Evolutionary conservation across 208 protist species (phyloP).

Genomic region (Leishmania turanica): DNA sequence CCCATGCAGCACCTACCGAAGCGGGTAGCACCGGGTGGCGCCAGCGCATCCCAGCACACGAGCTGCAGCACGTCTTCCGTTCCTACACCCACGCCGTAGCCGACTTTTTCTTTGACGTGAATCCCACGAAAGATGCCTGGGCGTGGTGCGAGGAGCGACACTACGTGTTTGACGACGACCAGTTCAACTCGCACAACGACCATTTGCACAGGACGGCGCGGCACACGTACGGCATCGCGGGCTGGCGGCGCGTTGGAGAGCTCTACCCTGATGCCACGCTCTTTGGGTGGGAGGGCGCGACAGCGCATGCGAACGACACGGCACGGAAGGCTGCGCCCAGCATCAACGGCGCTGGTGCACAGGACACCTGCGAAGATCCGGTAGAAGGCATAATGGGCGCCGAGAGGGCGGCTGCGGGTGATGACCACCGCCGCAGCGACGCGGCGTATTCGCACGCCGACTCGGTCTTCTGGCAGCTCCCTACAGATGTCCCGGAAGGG

Average conservation of each 20-base stretch:
- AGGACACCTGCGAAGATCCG: not conserved
- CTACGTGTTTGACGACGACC: conserved; percentile 68
- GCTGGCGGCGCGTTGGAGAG: conserved; percentile 69
- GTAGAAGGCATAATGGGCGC: not conserved
- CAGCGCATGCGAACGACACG: not conserved
- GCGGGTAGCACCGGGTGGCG: not conserved
- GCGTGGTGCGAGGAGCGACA: conserved; percentile 45
- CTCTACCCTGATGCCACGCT: conserved; percentile 58
- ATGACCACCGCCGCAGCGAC: not conserved
- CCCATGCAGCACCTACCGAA: not conserved
- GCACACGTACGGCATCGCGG: conserved; percentile 44
- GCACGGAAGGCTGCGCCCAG: no score
- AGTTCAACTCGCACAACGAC: conserved; percentile 68
- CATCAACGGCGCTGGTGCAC: not conserved
- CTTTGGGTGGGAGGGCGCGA: conserved; percentile 29
- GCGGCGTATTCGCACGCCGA: not conserved
- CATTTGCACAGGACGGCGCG: conserved; percentile 40
- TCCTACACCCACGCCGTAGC: conserved; percentile 38
- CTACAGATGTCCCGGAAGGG: conserved; percentile 23
- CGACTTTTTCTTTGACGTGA: conserved; percentile 69
- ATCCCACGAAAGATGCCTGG: conserved; percentile 51
- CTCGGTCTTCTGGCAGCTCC: conserved; percentile 25
- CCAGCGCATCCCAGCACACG: conserved; percentile 39
- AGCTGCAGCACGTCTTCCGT: conserved; percentile 39
- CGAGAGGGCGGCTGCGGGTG: not conserved